Evolutionary conservation across 2,329 filamentous ascomycete species (phyloP).

Genomic region (Talaromyces verruculosus): DNA sequence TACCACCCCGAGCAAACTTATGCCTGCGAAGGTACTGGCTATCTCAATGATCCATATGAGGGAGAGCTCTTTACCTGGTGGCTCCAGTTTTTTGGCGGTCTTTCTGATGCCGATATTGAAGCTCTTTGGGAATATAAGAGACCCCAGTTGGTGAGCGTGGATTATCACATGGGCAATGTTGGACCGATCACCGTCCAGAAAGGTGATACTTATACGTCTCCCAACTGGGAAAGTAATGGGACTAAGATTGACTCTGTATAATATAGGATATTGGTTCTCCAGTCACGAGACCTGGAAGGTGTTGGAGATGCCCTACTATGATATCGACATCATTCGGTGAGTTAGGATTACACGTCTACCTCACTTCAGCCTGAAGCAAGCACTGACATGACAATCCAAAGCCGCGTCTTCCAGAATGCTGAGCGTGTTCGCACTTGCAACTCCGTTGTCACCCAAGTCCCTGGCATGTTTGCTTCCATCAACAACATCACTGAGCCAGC

Average conservation of each 20-base stretch:
- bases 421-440: constrained; percentile 48
- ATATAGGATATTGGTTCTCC: constrained; percentile 42
- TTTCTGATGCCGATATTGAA: constrained; percentile 37
- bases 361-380: neutral
- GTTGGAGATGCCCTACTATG: constrained; percentile 46
- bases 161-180: constrained; percentile 39
- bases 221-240: neutral
- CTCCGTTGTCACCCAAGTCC: constrained; percentile 39
- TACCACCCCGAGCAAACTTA: constrained; percentile 33
- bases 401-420: constrained; percentile 42
- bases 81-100: constrained; percentile 41
- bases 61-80: constrained; percentile 47
- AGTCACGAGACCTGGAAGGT: constrained; percentile 47
- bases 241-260: neutral
- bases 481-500: constrained; percentile 45
- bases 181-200: constrained; percentile 47
- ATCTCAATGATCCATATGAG: constrained; percentile 47
- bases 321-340: constrained; percentile 43
- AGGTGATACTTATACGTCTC: constrained; percentile 25
- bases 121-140: constrained; percentile 43
- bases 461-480: constrained; percentile 46
- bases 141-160: constrained; percentile 38
- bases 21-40: constrained; percentile 37
- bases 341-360: constrained; percentile 15
- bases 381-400: constrained; percentile 18